Base-by-base conservation (phyloP, 306 rosid species). In the Hippophae gyantsensis region DNA sequence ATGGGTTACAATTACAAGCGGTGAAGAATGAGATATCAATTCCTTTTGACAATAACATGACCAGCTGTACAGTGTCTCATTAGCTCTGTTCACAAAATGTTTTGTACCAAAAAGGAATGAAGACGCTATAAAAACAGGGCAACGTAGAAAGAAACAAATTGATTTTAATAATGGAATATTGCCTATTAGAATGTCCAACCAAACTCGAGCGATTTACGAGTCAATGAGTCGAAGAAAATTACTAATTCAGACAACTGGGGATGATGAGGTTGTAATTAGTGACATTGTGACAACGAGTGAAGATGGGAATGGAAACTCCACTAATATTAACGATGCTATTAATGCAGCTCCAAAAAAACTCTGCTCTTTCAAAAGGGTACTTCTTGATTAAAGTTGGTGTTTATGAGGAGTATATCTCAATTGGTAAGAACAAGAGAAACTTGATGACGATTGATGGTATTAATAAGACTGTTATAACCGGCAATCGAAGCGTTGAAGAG, bases 381-480 rank as follows among this genome's bases (percentile, higher is more conserved):
- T 86, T 89, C 63, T 65, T 86, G 55, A 86, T 89, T 57, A 76
- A 79, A 7, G 85, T 81, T 1, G 89, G 97, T 23, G 78, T 83
- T 41, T 89, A 89, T 40, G 81, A 89, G 45, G 97, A 89, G 64
- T 65, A 76, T n/a, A 86, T 89, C 54, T 56, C 61, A 10, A 67
- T 89, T 62, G 81, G 68, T 27, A 81, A 76, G 74, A 84, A 68
- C 43, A 86, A 84, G 56, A 72, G 45, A 5, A 75, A 86, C 54
- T 45, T 86, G 71, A 79, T 89, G 92, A 74, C 86, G 79, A 54
- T 89, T 8, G 95, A 95, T 14, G 97, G 92, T 6, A 89, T 86
- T 69, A 89, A 81, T 62, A 81, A 72, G 69, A 89, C 97, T 0
- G 56, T 86, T 8, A 69, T 89, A 42, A 84, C 95, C 0, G 87